phyloP scores from a whole-genome alignment of 352 stramenopile species.

The Phytophthora meadii region DNA sequence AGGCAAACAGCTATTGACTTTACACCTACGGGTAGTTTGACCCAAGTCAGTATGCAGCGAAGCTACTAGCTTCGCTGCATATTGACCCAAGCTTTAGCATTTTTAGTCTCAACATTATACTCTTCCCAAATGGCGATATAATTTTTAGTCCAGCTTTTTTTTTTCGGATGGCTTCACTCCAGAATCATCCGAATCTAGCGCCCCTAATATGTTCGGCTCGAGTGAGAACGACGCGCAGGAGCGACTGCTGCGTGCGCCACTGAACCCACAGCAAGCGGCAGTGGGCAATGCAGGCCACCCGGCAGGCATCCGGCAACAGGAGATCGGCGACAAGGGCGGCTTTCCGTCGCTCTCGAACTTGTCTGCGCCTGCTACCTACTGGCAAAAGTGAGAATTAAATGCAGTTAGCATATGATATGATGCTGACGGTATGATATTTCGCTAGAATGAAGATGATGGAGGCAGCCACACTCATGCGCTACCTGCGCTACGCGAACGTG shows the following conservation, averaged over 20 bases:
- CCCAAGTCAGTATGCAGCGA: no score
- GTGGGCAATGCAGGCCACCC: conserved; percentile 26
- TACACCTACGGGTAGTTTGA: no score
- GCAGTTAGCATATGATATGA: not conserved
- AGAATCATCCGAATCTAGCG: conserved; percentile 8
- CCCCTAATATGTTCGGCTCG: conserved; percentile 32
- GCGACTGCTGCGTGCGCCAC: conserved; percentile 37
- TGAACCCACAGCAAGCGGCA: conserved; percentile 43
- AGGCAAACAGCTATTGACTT: no score
- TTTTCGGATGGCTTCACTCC: conserved; percentile 9
- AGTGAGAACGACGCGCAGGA: conserved; percentile 37
- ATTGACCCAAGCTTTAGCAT: no score
- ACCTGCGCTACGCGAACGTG: conserved; percentile 87
- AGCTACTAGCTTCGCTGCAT: no score
- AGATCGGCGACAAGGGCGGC: conserved; percentile 28
- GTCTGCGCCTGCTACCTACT: conserved; percentile 41
- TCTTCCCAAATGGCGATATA: no score
- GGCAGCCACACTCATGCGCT: conserved; percentile 73
- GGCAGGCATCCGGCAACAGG: conserved; percentile 34
- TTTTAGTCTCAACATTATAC: no score
- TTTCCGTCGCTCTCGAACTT: conserved; percentile 47
- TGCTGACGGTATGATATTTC: conserved; percentile 11
- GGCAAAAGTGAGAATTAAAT: conserved; percentile 45
- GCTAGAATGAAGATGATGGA: conserved; percentile 74
- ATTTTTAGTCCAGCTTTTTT: not conserved